phyloP scores from a whole-genome alignment of 139 green algal species.

The Micromonas pusilla region DNA sequence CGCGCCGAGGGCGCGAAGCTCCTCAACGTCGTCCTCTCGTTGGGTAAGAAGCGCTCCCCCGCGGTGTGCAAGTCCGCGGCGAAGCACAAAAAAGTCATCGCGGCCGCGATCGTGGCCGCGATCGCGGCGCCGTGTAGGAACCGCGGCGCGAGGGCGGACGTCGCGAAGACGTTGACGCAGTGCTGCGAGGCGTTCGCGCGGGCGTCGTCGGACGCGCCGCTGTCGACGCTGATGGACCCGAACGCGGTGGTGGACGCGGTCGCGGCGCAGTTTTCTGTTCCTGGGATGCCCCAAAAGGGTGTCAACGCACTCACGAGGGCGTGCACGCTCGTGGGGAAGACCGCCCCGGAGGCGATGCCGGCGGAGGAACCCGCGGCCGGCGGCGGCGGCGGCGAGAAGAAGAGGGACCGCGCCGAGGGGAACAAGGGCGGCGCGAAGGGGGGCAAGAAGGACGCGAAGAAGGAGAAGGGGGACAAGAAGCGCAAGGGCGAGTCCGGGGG shows the following conservation, averaged over 20 bases:
- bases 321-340: background rate
- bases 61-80: background rate
- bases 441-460: background rate
- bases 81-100: background rate
- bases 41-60: background rate
- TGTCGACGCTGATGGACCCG: background rate
- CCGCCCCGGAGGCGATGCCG: background rate
- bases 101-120: background rate
- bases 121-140: background rate
- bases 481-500: background rate
- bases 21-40: background rate
- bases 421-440: background rate
- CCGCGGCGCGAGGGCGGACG: background rate
- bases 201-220: background rate
- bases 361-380: background rate
- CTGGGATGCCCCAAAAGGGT: background rate
- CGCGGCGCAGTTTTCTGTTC: background rate
- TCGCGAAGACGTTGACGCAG: background rate
- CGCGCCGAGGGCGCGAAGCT: background rate
- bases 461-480: background rate
- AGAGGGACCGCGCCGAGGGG: no score
- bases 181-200: constrained; percentile 4
- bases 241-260: background rate
- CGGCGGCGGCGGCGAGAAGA: background rate
- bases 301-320: background rate